A percentile compares a stretch with the other conserved stretches of the same genome.
Conservation (phyloP, 2,329 filamentous ascomycete genomes). For the Pezicula carpinea region DNA sequence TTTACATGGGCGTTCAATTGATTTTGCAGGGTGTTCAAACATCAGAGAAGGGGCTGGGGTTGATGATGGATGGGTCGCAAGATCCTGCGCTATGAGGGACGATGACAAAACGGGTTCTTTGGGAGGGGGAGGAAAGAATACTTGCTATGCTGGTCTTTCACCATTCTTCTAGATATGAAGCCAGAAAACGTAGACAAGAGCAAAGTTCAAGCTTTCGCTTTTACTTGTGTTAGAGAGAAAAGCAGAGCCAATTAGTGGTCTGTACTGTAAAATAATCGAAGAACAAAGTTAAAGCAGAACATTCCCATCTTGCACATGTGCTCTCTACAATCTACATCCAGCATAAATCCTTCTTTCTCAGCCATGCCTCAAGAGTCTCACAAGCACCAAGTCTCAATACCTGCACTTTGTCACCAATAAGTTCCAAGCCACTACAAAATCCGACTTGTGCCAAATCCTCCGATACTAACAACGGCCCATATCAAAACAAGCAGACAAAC, state of each 20-base stretch:
- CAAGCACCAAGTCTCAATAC: no score
- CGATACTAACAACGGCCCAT: no score
- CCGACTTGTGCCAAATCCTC: no score
- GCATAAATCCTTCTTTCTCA: no score
- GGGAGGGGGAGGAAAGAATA: slow-evolving; percentile 6
- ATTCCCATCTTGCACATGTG: not conserved
- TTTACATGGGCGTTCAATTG: slow-evolving; percentile 7
- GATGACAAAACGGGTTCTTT: not conserved
- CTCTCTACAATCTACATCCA: not conserved
- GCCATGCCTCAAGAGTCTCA: no score
- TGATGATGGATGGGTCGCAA: slow-evolving; percentile 10
- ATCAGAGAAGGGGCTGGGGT: slow-evolving; percentile 1
- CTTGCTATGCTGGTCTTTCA: slow-evolving; percentile 14
- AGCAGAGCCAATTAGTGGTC: slow-evolving; percentile 5
- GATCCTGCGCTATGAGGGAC: slow-evolving; percentile 5
- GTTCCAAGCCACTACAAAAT: no score
- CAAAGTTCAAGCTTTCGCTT: not conserved
- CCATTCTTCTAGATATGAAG: not conserved
- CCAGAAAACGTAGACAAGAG: not conserved
- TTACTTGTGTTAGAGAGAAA: not conserved
- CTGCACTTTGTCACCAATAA: no score
- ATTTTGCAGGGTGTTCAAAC: slow-evolving; percentile 10
- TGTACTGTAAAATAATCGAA: slow-evolving; percentile 16
- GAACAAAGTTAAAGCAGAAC: not conserved
- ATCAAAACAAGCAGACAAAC: no score